Evolutionary conservation across 768 basidiomycete species (phyloP), one percentile per base, ranked within the genome.

Genomic region (Mycena latifolia): DNA sequence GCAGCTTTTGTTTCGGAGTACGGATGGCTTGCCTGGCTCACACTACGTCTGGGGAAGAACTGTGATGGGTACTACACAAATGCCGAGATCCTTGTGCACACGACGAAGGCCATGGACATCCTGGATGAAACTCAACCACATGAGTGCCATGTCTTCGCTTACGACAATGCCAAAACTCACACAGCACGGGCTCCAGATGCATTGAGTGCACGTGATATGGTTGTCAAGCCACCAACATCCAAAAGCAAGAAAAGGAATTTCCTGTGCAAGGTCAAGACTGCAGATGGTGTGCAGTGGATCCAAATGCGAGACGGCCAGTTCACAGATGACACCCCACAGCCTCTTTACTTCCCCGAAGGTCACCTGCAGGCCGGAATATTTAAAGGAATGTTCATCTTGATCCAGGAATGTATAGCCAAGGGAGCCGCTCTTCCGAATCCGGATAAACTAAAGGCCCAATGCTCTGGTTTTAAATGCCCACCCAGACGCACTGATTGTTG

Each of bases 1-100:
- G 63, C 69, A 0, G 70, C 76, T 54, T 75, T 77, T 56, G 71
- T 76, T 1, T 74, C 39, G 39, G 39, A 41, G 14, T 41, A 41
- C 15, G 20, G 39, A 5, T 41, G 39, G 15, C 20, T 41, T 6
- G 39, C 15, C 8, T 15, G 39, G 5, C 4, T 41, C 5, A 41
- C 20, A 5, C 20, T 41, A 5, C 39, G 39, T 5, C 39, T 15
- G 14, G 39, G 39, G 5, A 41, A 41, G 20, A 41, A 41, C 20
- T 17, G 39, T n/a, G 39, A 41, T n/a, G 39, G 39, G 15, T 55
- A 55, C 18, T 41, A 27, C 25, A 41, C 24, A 4, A 37, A 15
- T 17, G 39, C 37, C 20, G 39, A 56, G 24, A 56, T 56, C 35
- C 41, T 45, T 18, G 43, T 45, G 11, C 55, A 56, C 12, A 28